Conservation (phyloP, 75 land plant genomes). For the Picea glauca region DNA sequence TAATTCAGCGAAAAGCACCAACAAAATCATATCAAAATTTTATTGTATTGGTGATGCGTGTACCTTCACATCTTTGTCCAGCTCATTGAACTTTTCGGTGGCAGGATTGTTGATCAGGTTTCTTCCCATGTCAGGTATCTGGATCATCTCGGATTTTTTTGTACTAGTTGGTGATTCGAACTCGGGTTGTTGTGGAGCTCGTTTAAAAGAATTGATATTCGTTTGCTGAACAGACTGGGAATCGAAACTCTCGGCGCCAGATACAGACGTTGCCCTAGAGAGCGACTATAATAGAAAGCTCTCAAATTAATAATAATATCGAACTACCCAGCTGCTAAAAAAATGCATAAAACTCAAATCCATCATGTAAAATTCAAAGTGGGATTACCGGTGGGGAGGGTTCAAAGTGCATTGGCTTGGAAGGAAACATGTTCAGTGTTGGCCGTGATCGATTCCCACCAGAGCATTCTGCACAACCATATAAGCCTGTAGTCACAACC, state of each 20-base stretch:
- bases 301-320: background rate
- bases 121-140: background rate
- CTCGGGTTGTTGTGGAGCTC: slow-evolving; percentile 2
- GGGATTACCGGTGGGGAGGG: slow-evolving; percentile 33
- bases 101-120: background rate
- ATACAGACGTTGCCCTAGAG: slow-evolving; percentile 9
- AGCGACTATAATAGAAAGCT: background rate
- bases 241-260: slow-evolving; percentile 10
- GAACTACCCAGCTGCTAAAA: background rate
- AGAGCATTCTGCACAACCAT: slow-evolving; percentile 22
- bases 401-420: slow-evolving; percentile 73
- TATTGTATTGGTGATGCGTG: too few species aligned
- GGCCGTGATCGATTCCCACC: slow-evolving; percentile 34
- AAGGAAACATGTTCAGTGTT: slow-evolving; percentile 69
- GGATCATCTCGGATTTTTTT: slow-evolving; percentile 2
- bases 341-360: background rate
- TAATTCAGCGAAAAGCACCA: too few species aligned
- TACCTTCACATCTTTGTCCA: slow-evolving; percentile 40
- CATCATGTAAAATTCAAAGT: background rate
- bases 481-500: background rate
- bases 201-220: background rate
- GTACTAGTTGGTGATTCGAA: background rate
- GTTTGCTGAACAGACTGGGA: slow-evolving; percentile 4
- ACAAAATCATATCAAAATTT: too few species aligned
- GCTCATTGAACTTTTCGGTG: slow-evolving; percentile 13